These are phyloP conservation scores for Rhynchosporium agropyri DNA, from an alignment of 2,329 filamentous ascomycete genomes.

Conservation along the genomic window DNA sequence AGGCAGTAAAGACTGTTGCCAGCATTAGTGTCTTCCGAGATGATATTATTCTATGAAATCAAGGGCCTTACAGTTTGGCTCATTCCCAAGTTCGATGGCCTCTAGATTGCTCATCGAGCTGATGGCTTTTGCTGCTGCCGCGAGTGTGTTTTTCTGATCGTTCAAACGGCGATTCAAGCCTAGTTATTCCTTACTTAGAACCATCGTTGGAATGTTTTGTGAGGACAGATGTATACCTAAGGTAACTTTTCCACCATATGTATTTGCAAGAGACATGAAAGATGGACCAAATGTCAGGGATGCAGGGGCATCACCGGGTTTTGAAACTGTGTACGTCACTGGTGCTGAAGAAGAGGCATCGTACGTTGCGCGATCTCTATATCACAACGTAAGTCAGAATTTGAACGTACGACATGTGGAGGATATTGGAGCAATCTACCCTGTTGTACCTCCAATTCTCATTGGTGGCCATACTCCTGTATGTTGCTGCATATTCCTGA, in stretches of 20 bases:
- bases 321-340: constrained; percentile 54
- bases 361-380: constrained; percentile 54
- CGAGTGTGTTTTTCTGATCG: constrained; percentile 56
- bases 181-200: constrained; percentile 10
- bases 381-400: not conserved
- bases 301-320: constrained; percentile 51
- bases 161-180: constrained; percentile 57
- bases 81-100: constrained; percentile 60
- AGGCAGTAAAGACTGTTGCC: too few species aligned
- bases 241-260: constrained; percentile 53
- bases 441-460: constrained; percentile 61
- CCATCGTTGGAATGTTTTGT: not conserved
- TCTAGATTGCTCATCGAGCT: constrained; percentile 51
- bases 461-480: constrained; percentile 56
- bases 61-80: constrained; percentile 54
- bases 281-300: constrained; percentile 55
- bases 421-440: constrained; percentile 41
- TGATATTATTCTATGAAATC: not conserved
- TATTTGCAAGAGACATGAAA: constrained; percentile 53
- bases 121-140: constrained; percentile 51
- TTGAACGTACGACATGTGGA: too few species aligned
- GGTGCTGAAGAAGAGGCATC: constrained; percentile 49
- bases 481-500: constrained; percentile 54
- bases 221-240: constrained; percentile 42
- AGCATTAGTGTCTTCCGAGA: too few species aligned